phyloP scores from a whole-genome alignment of 2,329 filamentous ascomycete species.

The Xylaria sp. region DNA sequence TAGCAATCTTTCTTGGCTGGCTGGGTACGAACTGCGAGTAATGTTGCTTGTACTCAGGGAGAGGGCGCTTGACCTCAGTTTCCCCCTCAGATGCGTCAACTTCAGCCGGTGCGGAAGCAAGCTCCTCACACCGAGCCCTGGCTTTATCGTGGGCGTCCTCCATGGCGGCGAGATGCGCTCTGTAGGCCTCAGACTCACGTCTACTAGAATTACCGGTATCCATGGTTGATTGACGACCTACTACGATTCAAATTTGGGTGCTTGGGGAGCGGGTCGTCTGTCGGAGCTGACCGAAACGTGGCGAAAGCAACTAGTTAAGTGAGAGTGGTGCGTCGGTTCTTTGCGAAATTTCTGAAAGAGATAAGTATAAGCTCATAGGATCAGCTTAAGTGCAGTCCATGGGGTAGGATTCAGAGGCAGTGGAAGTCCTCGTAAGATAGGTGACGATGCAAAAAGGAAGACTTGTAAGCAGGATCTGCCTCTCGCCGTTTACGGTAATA shows the following conservation, averaged over 20 bases:
- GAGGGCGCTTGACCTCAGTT: background rate
- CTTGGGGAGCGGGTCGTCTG: background rate
- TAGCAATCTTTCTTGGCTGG: slow-evolving; percentile 11
- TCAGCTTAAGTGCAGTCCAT: background rate
- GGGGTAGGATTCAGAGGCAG: background rate
- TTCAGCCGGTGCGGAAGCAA: background rate
- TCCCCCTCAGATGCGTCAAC: background rate
- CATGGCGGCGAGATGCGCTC: background rate
- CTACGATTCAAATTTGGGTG: background rate
- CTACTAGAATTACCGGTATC: no score
- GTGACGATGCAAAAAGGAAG: background rate
- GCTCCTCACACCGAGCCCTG: background rate
- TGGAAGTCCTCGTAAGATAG: background rate
- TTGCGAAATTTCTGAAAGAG: background rate
- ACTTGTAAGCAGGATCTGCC: background rate
- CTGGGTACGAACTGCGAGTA: background rate
- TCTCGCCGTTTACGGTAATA: background rate
- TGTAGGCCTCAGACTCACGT: background rate
- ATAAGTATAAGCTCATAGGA: background rate
- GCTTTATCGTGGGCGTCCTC: background rate
- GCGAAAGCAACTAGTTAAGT: background rate
- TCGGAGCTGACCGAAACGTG: background rate
- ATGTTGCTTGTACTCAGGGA: background rate
- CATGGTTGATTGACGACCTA: background rate
- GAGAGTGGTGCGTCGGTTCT: background rate